Base-by-base conservation (phyloP, 306 rosid genomes). In the Lotus japonicus region DNA sequence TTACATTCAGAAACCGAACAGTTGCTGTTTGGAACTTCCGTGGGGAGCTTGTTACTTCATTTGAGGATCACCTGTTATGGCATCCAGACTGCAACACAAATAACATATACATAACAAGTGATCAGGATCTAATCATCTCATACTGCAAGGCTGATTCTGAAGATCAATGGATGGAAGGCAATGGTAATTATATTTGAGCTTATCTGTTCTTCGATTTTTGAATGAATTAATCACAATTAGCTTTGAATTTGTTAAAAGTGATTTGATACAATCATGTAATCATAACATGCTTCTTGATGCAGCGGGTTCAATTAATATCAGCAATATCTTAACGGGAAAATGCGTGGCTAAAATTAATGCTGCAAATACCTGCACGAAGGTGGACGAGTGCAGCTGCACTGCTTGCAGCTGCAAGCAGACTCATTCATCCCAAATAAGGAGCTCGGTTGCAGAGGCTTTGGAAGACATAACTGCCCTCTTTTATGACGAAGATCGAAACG, bases 11-110 rank as follows among this genome's bases (percentile, higher is more conserved):
- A 71, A 85, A 92, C 50, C 92, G 92, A 58, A 84, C 91, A 11
- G 96, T 92, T 53, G 86, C 96, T 64, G 97, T 92, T 60, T 92
- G 97, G 97, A 92, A 92, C 82, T 92, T 92, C 12, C 92, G 96
- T 2, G 96, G 97, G 50, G 97, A 92, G 73, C 97, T 89, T 71
- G 97, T 92, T 26, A 92, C 97, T 15, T 87, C 96, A 1, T 92
- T 92, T 74, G 97, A 92, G 77, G 97, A 92, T 78, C 97, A 89
- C 81, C 86, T 87, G 66, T 81, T 92, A 78, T 92, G 97, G 97
- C 96, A 92, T 83, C 92, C 97, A 2, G 97, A 92, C 81, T 92
- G 97, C 82, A 92, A 92, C 39, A 92, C 97, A 12, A 92, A 92
- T 58, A 92, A 92, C 76, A 92, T 92, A 61, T 92, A 89, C 68